Percentiles rank a stretch among this genome's conserved stretches.
Evolutionary conservation across 208 protist species (phyloP).

Genomic region (Wallacemonas sp.): DNA sequence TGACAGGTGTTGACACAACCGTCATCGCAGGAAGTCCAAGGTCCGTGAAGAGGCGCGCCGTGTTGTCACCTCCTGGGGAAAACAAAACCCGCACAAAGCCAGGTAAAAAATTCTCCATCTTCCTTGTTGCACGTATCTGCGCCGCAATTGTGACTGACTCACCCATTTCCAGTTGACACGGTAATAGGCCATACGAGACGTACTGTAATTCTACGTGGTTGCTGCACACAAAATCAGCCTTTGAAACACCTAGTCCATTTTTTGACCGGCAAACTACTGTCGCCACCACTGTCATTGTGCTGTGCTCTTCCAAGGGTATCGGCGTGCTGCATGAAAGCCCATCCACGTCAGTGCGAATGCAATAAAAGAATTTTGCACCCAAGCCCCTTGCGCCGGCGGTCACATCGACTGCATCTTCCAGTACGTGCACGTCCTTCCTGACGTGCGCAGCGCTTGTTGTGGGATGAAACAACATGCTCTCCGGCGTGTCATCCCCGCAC

Average conservation of each 20-base stretch:
- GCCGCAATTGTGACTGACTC: constrained; percentile 50
- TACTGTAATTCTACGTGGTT: constrained; percentile 33
- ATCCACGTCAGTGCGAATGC: constrained; percentile 16
- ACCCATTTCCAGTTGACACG: constrained; percentile 46
- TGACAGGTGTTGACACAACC: constrained; percentile 31
- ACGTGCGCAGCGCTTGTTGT: constrained; percentile 16
- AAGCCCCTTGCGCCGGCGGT: constrained; percentile 30
- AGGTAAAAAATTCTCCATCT: constrained; percentile 24
- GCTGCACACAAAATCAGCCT: constrained; percentile 38
- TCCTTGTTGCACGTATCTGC: constrained; percentile 22
- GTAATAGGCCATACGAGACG: constrained; percentile 24
- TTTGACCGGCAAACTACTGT: constrained; percentile 40
- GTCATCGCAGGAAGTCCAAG: constrained; percentile 47
- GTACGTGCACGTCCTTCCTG: constrained; percentile 33
- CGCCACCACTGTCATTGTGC: constrained; percentile 38
- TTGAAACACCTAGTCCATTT: constrained; percentile 38
- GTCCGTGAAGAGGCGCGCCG: constrained; percentile 36
- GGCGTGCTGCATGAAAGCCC: constrained; percentile 10
- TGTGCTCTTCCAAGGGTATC: constrained; percentile 21
- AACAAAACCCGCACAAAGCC: constrained; percentile 63
- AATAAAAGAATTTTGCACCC: constrained; percentile 35
- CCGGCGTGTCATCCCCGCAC: not conserved
- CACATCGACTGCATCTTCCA: constrained; percentile 23
- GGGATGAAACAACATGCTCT: constrained; percentile 15
- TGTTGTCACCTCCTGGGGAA: constrained; percentile 10